Base-by-base conservation (phyloP, 2,329 filamentous ascomycete species). In the Fusarium brevicatenulatum region DNA sequence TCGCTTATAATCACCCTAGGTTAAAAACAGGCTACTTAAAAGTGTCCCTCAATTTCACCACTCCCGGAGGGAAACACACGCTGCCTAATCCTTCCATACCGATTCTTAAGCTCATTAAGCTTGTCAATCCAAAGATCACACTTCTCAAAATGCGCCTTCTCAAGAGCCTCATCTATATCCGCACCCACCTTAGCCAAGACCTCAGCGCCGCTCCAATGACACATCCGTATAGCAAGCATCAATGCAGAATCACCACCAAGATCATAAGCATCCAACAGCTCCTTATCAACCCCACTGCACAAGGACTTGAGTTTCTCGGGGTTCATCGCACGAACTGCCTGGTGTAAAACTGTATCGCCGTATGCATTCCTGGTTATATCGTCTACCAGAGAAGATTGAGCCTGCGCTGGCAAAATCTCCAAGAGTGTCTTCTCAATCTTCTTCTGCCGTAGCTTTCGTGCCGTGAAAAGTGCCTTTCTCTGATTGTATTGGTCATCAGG, bases 81-180 rank as follows among this genome's bases (percentile, higher is more conserved):
- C 25, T 25, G 0, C 2, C 47, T 52, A 0, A 52, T n/a, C 9
- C n/a, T 34, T 2, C 16, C 30, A 36, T 34, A 52, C 0, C 11
- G n/a, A 8, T 0, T 15, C 0, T 15, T 3, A 2, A 52, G 47
- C 3, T 34, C 30, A 0, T 10, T 4, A 5, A 52, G 47, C 30
- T 52, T 52, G 6, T 25, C 30, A 1, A 36, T 25, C 47, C 47
- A 52, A 8, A 52, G 1, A 0, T 52, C 30, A 4, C 47, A 52
- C 5, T 10, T 23, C 6, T 4, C 30, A 0, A 1, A 4, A 23
- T 34, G 16, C 0, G 47, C 16, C 30, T 50, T 50, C 6, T 19
- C 11, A 0, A 50, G 9, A 0, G 49, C 49, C 1, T 37, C 32
- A 28, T 21, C 23, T 25, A 53, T 37, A 12, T 53, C 23, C 7